Conservation (phyloP, 2,329 filamentous ascomycete species). For the Lizonia empirigonia region DNA sequence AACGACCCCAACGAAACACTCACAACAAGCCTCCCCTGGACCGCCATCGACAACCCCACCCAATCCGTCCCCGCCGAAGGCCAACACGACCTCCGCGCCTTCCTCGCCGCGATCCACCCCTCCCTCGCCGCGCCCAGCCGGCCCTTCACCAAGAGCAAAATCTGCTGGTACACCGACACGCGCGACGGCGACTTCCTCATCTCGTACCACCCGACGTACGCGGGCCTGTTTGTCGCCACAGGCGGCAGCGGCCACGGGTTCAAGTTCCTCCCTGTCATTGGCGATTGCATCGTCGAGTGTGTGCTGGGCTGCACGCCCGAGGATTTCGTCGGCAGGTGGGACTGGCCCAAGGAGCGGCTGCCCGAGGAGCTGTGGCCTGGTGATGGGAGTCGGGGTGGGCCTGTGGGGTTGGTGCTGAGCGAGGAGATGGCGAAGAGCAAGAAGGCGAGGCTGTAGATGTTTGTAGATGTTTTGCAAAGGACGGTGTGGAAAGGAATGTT, state of each 20-base stretch:
- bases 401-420: constrained; percentile 47
- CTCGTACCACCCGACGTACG: constrained; percentile 56
- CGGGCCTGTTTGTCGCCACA: constrained; percentile 63
- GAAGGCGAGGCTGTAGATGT: constrained; percentile 36
- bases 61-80: constrained; percentile 43
- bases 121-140: constrained; percentile 43
- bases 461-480: neutral
- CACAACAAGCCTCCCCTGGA: constrained; percentile 57
- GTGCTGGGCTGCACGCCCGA: constrained; percentile 49
- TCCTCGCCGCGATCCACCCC: constrained; percentile 39
- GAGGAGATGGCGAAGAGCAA: constrained; percentile 49
- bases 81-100: constrained; percentile 37
- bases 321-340: constrained; percentile 68
- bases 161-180: constrained; percentile 65
- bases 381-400: constrained; percentile 48
- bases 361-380: constrained; percentile 45
- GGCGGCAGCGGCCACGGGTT: constrained; percentile 68
- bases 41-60: constrained; percentile 57
- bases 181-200: constrained; percentile 62
- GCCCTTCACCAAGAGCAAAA: constrained; percentile 54
- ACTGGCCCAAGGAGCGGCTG: constrained; percentile 53
- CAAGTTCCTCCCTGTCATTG: constrained; percentile 66
- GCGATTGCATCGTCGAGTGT: constrained; percentile 60
- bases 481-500: neutral
- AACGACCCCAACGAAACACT: constrained; percentile 45